Evolutionary conservation across 2,329 filamentous ascomycete species (phyloP).

Genomic region (Colletotrichum salicis): DNA sequence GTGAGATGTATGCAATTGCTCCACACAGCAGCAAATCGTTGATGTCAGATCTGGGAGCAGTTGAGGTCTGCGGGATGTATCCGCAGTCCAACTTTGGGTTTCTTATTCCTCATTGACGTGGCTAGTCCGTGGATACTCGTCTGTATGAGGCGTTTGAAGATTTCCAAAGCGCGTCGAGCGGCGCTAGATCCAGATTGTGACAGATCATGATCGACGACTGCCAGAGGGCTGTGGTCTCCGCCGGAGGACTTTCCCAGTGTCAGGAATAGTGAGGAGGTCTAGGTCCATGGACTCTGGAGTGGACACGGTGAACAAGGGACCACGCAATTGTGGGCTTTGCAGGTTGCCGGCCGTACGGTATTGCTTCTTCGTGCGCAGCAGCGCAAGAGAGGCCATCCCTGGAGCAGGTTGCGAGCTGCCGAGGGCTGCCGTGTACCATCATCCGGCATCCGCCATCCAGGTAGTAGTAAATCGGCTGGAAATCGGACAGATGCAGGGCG

Average conservation of each 20-base stretch:
- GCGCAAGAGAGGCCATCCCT: neutral
- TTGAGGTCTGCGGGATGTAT: neutral
- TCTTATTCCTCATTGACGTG: neutral
- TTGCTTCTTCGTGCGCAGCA: slow-evolving; percentile 24
- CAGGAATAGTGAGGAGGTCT: slow-evolving; percentile 14
- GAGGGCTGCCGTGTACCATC: slow-evolving; percentile 10
- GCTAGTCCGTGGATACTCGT: slow-evolving; percentile 13
- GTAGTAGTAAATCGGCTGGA: neutral
- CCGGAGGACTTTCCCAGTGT: slow-evolving; percentile 17
- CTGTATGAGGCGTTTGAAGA: slow-evolving; percentile 16
- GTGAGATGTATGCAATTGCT: slow-evolving; percentile 12
- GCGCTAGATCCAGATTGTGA: slow-evolving; percentile 35
- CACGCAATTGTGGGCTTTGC: slow-evolving; percentile 20
- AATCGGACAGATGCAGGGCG: slow-evolving; percentile 16
- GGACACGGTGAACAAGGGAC: slow-evolving; percentile 23
- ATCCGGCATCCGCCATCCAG: slow-evolving; percentile 15
- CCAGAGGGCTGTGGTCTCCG: slow-evolving; percentile 17
- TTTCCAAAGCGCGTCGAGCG: neutral
- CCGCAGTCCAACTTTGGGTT: neutral
- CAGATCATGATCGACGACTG: slow-evolving; percentile 36
- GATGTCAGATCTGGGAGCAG: neutral
- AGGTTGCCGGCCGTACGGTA: slow-evolving; percentile 29
- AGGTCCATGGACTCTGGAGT: slow-evolving; percentile 10
- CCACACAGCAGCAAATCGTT: neutral
- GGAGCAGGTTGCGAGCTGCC: slow-evolving; percentile 19